Percentiles rank a stretch among this genome's conserved stretches.
Evolutionary conservation across 2,329 filamentous ascomycete species (phyloP).

Genomic region (Hypoxylon sp.): DNA sequence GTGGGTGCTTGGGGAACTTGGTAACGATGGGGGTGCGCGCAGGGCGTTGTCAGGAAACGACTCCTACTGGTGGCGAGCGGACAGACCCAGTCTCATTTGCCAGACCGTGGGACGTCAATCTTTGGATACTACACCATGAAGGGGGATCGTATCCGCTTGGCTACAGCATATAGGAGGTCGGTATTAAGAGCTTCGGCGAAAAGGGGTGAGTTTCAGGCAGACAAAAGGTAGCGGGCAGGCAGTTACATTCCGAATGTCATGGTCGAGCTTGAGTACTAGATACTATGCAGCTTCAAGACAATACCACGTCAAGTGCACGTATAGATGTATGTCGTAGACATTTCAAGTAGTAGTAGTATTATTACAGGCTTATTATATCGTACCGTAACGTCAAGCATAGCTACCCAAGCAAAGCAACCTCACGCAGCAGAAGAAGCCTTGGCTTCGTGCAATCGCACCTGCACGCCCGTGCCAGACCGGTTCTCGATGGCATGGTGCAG

Average conservation of each 20-base stretch:
- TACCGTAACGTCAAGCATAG: slow-evolving; percentile 2
- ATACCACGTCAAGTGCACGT: not conserved
- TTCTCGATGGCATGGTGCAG: slow-evolving; percentile 49
- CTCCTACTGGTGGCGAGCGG: not conserved
- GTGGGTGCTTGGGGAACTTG: slow-evolving; percentile 6
- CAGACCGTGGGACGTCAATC: not conserved
- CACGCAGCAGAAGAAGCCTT: slow-evolving; percentile 15
- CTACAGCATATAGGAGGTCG: not conserved
- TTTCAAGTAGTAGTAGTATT: no score
- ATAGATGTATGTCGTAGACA: slow-evolving; percentile 14
- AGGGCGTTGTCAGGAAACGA: not conserved
- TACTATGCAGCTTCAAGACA: not conserved
- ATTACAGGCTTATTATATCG: slow-evolving; percentile 6
- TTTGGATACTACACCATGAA: not conserved
- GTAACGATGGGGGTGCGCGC: not conserved
- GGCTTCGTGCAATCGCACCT: slow-evolving; percentile 51
- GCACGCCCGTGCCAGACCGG: slow-evolving; percentile 52
- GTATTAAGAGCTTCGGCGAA: not conserved
- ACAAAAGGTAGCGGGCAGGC: no score
- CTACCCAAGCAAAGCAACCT: not conserved
- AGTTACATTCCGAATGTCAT: not conserved
- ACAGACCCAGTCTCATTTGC: not conserved
- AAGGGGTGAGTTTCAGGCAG: not conserved
- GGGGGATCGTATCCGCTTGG: not conserved
- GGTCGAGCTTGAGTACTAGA: not conserved